These are phyloP conservation scores for Zymoseptoria tritici DNA, from an alignment of 2,329 filamentous ascomycete genomes.

Conservation along the genomic window DNA sequence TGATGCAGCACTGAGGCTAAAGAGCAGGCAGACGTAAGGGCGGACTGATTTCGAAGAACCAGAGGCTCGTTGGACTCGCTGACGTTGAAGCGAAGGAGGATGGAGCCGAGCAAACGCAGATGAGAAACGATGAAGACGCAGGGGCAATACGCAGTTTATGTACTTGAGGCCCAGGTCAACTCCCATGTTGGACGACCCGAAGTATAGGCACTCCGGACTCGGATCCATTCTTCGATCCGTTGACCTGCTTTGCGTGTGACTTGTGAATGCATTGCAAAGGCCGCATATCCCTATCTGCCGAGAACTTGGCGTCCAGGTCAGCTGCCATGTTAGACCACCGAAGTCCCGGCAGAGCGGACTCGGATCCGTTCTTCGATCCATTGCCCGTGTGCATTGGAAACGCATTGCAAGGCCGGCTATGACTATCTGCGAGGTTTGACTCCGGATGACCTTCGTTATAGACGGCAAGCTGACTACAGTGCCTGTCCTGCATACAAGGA, in stretches of 20 bases:
- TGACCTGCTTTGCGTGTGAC: neutral
- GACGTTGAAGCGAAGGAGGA: slow-evolving; percentile 50
- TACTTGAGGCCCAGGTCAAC: neutral
- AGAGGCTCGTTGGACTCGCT: slow-evolving; percentile 56
- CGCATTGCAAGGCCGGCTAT: neutral
- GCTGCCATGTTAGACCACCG: too few relatives aligned
- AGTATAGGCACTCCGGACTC: neutral
- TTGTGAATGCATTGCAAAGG: neutral
- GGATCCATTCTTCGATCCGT: neutral
- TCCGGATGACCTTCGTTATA: neutral
- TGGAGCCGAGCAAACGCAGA: slow-evolving; percentile 53
- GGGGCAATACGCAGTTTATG: neutral
- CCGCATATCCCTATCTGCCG: too few relatives aligned
- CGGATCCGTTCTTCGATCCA: neutral
- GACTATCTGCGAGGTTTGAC: neutral
- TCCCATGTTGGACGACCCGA: neutral
- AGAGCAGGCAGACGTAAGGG: slow-evolving; percentile 50
- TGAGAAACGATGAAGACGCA: neutral
- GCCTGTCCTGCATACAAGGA: too few relatives aligned
- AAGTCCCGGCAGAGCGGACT: neutral
- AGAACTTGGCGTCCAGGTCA: too few relatives aligned
- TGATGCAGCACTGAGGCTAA: slow-evolving; percentile 32
- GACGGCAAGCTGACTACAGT: too few relatives aligned
- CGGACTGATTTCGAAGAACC: slow-evolving; percentile 56
- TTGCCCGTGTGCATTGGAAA: neutral